phyloP scores from a whole-genome alignment of 768 basidiomycete species.

The Boletus vinaceobasis region DNA sequence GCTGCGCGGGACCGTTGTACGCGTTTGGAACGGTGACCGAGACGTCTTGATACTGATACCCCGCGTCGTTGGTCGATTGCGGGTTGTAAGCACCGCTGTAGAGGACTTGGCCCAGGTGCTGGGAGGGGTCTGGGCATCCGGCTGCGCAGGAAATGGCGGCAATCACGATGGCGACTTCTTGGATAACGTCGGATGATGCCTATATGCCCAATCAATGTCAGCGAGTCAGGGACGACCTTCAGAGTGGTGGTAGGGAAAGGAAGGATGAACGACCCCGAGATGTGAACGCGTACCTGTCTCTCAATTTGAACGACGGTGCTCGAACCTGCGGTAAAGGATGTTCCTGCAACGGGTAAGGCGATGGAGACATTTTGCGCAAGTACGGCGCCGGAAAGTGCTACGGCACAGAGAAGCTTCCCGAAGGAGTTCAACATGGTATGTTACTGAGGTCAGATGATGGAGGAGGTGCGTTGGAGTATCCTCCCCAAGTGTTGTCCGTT shows the following conservation, averaged over 20 bases:
- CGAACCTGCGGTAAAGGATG: conserved; percentile 32
- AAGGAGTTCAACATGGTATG: conserved; percentile 7
- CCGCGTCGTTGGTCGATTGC: not conserved
- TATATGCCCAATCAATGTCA: not conserved
- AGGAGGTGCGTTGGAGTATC: not conserved
- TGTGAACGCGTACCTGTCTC: conserved; percentile 34
- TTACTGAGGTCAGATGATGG: no score
- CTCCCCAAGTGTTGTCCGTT: not conserved
- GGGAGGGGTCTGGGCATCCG: not conserved
- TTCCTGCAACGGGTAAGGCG: conserved; percentile 32
- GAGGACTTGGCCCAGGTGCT: not conserved
- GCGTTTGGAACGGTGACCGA: not conserved
- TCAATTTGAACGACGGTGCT: conserved; percentile 38
- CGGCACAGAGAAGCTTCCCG: conserved; percentile 6
- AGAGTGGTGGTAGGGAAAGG: not conserved
- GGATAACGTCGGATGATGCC: not conserved
- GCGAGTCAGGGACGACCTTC: not conserved
- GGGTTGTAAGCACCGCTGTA: not conserved
- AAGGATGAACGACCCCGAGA: not conserved
- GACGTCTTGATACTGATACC: not conserved
- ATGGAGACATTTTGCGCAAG: conserved; percentile 41
- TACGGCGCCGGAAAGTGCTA: conserved; percentile 14
- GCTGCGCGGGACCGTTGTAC: not conserved
- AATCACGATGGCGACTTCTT: conserved; percentile 12
- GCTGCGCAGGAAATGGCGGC: not conserved